Evolutionary conservation across 1,284 basidiomycete genomes (phyloP).

Genomic region (Pseudozyma sp.): DNA sequence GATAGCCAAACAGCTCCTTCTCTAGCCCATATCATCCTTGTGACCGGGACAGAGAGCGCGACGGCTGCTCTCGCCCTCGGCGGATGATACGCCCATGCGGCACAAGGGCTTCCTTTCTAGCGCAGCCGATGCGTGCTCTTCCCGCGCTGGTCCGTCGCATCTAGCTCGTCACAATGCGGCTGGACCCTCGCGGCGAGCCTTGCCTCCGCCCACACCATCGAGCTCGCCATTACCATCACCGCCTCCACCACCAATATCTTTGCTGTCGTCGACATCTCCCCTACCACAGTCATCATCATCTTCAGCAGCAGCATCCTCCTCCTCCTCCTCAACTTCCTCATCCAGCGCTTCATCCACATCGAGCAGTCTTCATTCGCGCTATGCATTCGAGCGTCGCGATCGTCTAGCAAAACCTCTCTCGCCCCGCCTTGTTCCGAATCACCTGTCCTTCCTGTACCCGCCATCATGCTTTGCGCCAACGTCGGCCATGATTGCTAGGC

Average conservation of each 20-base stretch:
- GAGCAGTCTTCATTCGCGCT: background rate
- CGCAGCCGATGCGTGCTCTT: constrained; percentile 29
- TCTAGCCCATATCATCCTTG: constrained; percentile 12
- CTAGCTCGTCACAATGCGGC: constrained; percentile 15
- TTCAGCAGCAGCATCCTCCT: background rate
- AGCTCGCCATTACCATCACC: constrained; percentile 19
- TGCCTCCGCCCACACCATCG: constrained; percentile 2
- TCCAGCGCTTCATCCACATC: constrained; percentile 1
- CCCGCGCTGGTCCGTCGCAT: constrained; percentile 10
- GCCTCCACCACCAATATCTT: constrained; percentile 34
- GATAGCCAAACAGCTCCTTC: constrained; percentile 14
- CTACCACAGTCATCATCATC: constrained; percentile 5
- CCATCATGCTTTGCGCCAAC: constrained; percentile 30
- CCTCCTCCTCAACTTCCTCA: background rate
- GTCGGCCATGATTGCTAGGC: background rate
- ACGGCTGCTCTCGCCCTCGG: constrained; percentile 33
- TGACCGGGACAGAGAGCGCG: constrained; percentile 27
- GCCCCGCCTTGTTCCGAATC: background rate
- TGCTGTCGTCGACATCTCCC: constrained; percentile 3
- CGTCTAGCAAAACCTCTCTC: background rate
- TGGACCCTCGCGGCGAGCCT: constrained; percentile 29
- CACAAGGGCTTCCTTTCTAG: constrained; percentile 38
- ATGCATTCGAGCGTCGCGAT: background rate
- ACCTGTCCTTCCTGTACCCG: constrained; percentile 40
- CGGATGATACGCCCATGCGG: constrained; percentile 46